phyloP scores from a whole-genome alignment of 371 early-diverging fungal species.

The Apophysomyces sp. region DNA sequence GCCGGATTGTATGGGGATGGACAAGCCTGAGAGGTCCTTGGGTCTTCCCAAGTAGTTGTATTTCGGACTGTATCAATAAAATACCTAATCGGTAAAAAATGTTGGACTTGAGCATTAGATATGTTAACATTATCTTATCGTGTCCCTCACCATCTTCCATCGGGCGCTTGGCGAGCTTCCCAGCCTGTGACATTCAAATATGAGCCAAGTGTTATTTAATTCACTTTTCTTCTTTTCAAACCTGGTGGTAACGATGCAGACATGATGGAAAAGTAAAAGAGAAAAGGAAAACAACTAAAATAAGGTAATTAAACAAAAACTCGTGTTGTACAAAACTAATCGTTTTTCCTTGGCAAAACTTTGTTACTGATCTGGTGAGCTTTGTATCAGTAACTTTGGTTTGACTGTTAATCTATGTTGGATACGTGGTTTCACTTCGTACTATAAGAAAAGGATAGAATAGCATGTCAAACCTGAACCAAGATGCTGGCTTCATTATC shows the following conservation, averaged over 20 bases:
- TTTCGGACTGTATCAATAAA: constrained; percentile 59
- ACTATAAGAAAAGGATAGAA: too few relatives aligned
- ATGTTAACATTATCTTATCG: background rate
- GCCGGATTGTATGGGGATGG: constrained; percentile 11
- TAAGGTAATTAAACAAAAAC: background rate
- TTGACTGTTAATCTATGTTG: too few relatives aligned
- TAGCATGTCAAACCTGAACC: too few relatives aligned
- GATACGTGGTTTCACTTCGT: too few relatives aligned
- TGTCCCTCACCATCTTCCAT: constrained; percentile 39
- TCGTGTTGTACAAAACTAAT: background rate
- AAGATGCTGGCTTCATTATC: too few relatives aligned
- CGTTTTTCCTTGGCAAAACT: background rate
- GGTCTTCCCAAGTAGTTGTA: constrained; percentile 67
- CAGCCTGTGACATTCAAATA: constrained; percentile 21
- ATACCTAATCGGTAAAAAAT: constrained; percentile 28
- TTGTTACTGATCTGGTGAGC: background rate
- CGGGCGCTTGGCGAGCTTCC: constrained; percentile 47
- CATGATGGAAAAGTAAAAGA: constrained; percentile 1
- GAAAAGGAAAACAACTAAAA: background rate
- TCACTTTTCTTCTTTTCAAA: background rate
- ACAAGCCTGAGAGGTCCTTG: constrained; percentile 20
- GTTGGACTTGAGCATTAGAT: background rate
- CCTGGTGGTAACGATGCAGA: background rate
- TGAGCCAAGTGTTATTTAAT: background rate
- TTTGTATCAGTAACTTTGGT: too few relatives aligned